Percentiles rank a stretch among this genome's conserved stretches.
Evolutionary conservation across 192 early-diverging fungal species (phyloP).

Genomic region (Coemansia sp.): DNA sequence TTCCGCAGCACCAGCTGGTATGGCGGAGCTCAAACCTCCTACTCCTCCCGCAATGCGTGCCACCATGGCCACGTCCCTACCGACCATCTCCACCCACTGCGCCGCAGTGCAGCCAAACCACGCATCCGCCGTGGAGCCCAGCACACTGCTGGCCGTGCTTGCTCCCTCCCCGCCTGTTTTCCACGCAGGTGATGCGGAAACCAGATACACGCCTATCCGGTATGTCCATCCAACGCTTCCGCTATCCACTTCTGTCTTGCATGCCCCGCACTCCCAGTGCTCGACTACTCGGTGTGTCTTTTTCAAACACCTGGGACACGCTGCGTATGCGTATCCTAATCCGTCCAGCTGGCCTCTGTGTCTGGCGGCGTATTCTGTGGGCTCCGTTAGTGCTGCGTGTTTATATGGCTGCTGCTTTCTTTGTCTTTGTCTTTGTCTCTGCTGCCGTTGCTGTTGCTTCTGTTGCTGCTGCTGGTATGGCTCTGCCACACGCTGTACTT

Average conservation of each 20-base stretch:
- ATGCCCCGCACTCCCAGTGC: constrained; percentile 22
- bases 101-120: constrained; percentile 39
- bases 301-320: constrained; percentile 25
- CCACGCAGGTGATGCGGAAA: background rate
- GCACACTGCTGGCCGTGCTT: background rate
- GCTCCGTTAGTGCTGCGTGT: background rate
- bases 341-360: background rate
- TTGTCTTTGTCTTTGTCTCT: too few relatives aligned
- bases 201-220: constrained; percentile 10
- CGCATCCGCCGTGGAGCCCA: constrained; percentile 19
- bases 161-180: background rate
- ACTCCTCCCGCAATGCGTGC: background rate
- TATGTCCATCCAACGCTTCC: constrained; percentile 30
- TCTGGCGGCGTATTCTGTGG: background rate
- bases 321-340: constrained; percentile 24
- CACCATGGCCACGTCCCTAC: background rate
- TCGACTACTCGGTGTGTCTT: background rate
- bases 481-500: background rate
- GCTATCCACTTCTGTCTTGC: constrained; percentile 1
- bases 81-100: constrained; percentile 27
- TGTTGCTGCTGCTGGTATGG: background rate
- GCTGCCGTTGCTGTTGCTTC: background rate
- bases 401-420: constrained; percentile 4
- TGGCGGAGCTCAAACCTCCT: too few relatives aligned
- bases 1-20: too few relatives aligned